Percentiles rank a stretch among this genome's conserved stretches.
Conservation (phyloP, 495 filamentous ascomycete genomes). For the Aspergillus ellipticus region DNA sequence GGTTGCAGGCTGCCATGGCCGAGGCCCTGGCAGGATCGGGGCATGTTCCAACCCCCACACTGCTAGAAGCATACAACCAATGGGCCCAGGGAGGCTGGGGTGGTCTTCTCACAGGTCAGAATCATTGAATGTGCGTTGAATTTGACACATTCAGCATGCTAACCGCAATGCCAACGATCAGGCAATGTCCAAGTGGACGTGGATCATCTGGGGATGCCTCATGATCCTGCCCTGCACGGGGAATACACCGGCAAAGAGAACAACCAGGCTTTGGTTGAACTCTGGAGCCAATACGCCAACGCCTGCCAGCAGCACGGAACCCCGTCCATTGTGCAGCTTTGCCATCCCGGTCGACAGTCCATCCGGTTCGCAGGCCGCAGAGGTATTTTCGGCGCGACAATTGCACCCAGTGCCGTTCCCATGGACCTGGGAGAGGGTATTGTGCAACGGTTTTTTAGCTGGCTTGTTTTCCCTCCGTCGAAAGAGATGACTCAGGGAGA, state of each 20-base stretch:
- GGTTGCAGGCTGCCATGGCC: slow-evolving; percentile 45
- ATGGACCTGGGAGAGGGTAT: slow-evolving; percentile 35
- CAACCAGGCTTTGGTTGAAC: slow-evolving; percentile 24
- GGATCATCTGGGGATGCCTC: slow-evolving; percentile 42
- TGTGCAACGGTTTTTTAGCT: slow-evolving; percentile 30
- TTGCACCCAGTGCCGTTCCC: slow-evolving; percentile 46
- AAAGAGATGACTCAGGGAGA: slow-evolving; percentile 48
- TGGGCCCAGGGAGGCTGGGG: slow-evolving; percentile 54
- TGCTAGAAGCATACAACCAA: slow-evolving; percentile 37
- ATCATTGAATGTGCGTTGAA: background rate
- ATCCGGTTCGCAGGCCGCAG: slow-evolving; percentile 41
- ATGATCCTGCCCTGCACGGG: slow-evolving; percentile 37
- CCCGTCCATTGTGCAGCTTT: slow-evolving; percentile 52
- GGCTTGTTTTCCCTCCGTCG: slow-evolving; percentile 38
- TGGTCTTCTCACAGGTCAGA: slow-evolving; percentile 36
- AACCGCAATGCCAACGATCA: background rate
- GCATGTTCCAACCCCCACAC: slow-evolving; percentile 27
- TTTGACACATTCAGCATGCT: background rate
- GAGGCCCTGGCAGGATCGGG: slow-evolving; percentile 36
- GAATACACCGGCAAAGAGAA: slow-evolving; percentile 31
- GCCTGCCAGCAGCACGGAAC: slow-evolving; percentile 44
- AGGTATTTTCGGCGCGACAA: slow-evolving; percentile 38
- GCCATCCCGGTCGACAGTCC: slow-evolving; percentile 57
- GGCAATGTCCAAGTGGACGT: slow-evolving; percentile 58
- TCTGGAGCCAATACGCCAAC: slow-evolving; percentile 47